These are phyloP conservation scores for Flaveria brownii DNA, from an alignment of 129 eudicot genomes.

Conservation along the genomic window DNA sequence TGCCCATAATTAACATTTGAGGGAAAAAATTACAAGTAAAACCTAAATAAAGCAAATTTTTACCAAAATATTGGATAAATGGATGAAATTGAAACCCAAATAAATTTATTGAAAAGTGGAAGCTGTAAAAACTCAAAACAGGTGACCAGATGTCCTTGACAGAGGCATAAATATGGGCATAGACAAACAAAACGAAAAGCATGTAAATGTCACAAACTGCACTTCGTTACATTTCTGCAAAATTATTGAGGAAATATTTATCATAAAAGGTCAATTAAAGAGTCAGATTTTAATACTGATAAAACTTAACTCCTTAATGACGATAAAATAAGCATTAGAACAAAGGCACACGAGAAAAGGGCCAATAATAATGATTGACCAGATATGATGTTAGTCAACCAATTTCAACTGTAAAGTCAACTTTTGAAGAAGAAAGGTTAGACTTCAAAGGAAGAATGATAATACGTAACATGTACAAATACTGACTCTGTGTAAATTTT, in stretches of 20 bases:
- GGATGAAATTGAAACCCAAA: not conserved
- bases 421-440: conserved; percentile 1
- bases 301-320: not conserved
- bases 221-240: not conserved
- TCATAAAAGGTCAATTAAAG: not conserved
- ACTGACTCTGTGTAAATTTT: not conserved
- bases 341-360: not conserved
- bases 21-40: not conserved
- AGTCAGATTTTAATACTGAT: not conserved
- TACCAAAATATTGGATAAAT: not conserved
- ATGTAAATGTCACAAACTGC: not conserved
- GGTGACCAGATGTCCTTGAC: not conserved
- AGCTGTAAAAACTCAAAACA: not conserved
- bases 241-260: not conserved
- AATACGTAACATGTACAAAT: conserved; percentile 12
- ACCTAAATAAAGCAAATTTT: not conserved
- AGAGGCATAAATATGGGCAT: not conserved
- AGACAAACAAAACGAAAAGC: not conserved
- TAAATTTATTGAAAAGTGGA: not conserved
- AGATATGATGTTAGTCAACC: conserved; percentile 11
- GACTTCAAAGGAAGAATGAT: conserved; percentile 1
- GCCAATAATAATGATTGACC: conserved; percentile 8
- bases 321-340: not conserved
- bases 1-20: not conserved
- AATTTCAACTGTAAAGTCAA: conserved; percentile 13